phyloP scores from a whole-genome alignment of 192 early-diverging fungal species.

The Backusella psychrophila region DNA sequence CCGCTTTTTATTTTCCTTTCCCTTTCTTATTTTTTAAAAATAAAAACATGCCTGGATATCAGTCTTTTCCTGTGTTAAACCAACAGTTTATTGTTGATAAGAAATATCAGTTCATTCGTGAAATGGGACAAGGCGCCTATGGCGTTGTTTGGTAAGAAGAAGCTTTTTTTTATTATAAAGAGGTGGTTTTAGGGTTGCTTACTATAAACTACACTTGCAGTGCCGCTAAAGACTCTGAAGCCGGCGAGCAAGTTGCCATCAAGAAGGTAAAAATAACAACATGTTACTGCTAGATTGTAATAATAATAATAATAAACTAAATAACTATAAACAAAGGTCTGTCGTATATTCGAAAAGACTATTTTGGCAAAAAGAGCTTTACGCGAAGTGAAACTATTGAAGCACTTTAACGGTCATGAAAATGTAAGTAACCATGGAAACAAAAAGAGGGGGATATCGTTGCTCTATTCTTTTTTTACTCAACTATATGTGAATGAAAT shows the following conservation, averaged over 20 bases:
- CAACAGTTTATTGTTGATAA: constrained; percentile 42
- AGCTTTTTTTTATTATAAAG: neutral
- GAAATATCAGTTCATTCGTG: constrained; percentile 69
- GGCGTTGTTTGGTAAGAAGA: constrained; percentile 78
- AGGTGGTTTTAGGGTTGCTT: neutral
- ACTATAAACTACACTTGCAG: constrained; percentile 34
- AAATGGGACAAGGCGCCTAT: constrained; percentile 89
- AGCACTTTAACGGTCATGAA: constrained; percentile 90
- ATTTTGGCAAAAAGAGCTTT: constrained; percentile 85
- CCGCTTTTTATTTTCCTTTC: too few relatives aligned
- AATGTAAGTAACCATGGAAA: constrained; percentile 52
- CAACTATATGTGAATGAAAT: neutral
- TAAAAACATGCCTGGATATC: constrained; percentile 17
- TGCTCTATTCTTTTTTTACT: neutral
- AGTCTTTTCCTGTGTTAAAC: constrained; percentile 40
- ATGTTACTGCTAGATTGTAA: neutral
- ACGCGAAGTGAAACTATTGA: constrained; percentile 87
- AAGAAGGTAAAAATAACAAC: constrained; percentile 52
- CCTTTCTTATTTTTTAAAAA: too few relatives aligned
- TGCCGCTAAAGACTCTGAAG: constrained; percentile 81
- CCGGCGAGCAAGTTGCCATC: constrained; percentile 85
- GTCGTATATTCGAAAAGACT: constrained; percentile 77
- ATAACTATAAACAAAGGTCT: constrained; percentile 50
- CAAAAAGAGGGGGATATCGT: neutral
- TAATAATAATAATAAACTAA: neutral